Conservation (phyloP, 2,329 filamentous ascomycete genomes). For the Zymoseptoria ardabiliae region DNA sequence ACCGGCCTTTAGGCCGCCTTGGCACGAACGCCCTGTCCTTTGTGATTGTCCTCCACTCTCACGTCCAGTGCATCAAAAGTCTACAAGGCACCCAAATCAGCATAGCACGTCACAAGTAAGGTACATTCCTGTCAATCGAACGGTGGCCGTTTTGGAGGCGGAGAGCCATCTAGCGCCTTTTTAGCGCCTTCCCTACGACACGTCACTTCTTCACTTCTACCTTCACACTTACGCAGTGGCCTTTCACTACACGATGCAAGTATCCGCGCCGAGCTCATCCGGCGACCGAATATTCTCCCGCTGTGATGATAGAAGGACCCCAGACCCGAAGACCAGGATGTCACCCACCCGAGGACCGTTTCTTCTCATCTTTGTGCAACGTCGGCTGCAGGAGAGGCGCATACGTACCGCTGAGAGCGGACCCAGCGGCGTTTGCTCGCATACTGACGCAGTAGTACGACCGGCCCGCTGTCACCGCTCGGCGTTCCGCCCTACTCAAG, state of each 20-base stretch:
- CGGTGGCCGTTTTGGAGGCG: background rate
- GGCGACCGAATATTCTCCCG: background rate
- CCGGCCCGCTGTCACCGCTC: background rate
- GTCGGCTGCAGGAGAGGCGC: background rate
- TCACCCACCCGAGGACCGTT: background rate
- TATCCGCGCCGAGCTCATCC: background rate
- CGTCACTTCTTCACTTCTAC: background rate
- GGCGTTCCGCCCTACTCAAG: background rate
- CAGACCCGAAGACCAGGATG: background rate
- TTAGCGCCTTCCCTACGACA: background rate
- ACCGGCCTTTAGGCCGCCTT: background rate
- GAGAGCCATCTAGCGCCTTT: background rate
- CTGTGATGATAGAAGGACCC: background rate
- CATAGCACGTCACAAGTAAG: background rate
- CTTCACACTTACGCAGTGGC: background rate
- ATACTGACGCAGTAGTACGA: background rate
- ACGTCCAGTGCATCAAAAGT: too few species aligned
- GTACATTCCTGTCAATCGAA: background rate
- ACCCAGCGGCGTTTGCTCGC: background rate
- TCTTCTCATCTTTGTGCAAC: background rate
- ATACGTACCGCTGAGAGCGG: background rate
- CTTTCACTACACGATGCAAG: background rate
- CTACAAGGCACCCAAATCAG: background rate
- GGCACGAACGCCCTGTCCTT: background rate
- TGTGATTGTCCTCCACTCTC: background rate